Evolutionary conservation across 2,329 filamentous ascomycete genomes (phyloP), one percentile per base, ranked within the genome.

Genomic region (Fusarium newnesense): DNA sequence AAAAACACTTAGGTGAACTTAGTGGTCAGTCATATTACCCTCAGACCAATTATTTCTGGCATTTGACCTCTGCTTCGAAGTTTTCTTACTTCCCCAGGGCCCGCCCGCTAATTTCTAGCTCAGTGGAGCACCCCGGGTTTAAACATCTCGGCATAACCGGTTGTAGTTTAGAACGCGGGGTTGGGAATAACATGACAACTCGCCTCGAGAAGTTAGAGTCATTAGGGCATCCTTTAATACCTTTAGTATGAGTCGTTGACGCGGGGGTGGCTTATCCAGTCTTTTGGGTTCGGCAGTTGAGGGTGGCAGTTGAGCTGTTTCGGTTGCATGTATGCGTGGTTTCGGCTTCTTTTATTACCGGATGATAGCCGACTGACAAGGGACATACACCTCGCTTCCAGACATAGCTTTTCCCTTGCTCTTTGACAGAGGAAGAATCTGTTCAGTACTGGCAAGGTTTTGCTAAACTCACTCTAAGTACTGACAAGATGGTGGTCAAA

Each of bases 161-260:
- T 62, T 70, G 30, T 19, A 50, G 69, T 65, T 67, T 69, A 75
- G 64, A 62, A 54, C 63, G 75, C 71, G 75, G 75, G 75, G 70
- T 64, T 64, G 28, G 16, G 56, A 56, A 8, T 4, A 57, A 36
- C 37, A 43, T 39, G 16, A 30, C 26, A 65, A 24, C 26, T 60
- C 54, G 59, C 61, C 47, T 74, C 56, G 59, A 52, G 28, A 24
- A n/a, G 53, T 42, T 26, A 49, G 52, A 67, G 64, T 62, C 64
- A 74, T 64, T 60, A 59, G 58, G 28, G 37, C 47, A 21, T 60
- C 36, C n/a, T 58, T 24, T 43, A 60, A 32, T 16, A 13, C 13
- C 37, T 59, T 42, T 54, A 36, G 36, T 47, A 40, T 63, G 62
- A 49, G 32, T 57, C 59, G 44, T 32, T 16, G 15, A 39, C 26